Evolutionary conservation across 2,329 filamentous ascomycete species (phyloP), one percentile per base, ranked within the genome.

Genomic region (Chaetomium olivaceum): DNA sequence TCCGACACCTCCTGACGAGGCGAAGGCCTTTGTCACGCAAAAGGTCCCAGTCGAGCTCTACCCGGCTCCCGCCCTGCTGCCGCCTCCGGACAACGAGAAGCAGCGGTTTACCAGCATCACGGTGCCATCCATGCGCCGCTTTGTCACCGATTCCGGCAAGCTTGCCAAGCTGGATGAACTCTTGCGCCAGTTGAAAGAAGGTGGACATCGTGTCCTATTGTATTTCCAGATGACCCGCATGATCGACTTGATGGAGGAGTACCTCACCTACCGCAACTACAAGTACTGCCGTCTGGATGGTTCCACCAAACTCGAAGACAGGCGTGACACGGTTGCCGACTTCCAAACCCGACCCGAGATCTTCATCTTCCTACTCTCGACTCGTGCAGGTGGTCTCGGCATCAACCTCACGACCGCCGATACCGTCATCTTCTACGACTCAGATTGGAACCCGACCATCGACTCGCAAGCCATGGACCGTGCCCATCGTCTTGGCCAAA

Each of bases 151-250:
- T 78, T 97, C 93, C 61, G 95, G 95, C 75, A 99, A 99, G 81
- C 86, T 99, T 67, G 93, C 93, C 56, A 92, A 93, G 75, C 83
- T 99, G 59, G 95, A 99, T 76, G 84, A 91, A 70, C 83, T 99
- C 21, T 85, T 99, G 16, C 91, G 91, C 76, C 86, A 93, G 77
- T 88, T 99, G 74, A 99, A 98, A 84, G 90, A 92, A 68, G 91
- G 91, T 69, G 91, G 91, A 43, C 95, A 99, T 73, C 93, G 95
- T 74, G 95, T 99, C 25, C 83, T 99, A 62, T 83, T 99, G 23
- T 99, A 99, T 84, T 99, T 99, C 91, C 95, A 99, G 83, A 99
- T 99, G 95, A 99, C 95, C 4, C 91, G 92, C 75, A 99, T 99
- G 95, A 98, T 99, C 75, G 94, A 99, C 77, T 83, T 99, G 67